A percentile compares a stretch with the other conserved stretches of the same genome.
phyloP scores from a whole-genome alignment of 2,329 filamentous ascomycete species.

The Lasiodiplodia gonubiensis region DNA sequence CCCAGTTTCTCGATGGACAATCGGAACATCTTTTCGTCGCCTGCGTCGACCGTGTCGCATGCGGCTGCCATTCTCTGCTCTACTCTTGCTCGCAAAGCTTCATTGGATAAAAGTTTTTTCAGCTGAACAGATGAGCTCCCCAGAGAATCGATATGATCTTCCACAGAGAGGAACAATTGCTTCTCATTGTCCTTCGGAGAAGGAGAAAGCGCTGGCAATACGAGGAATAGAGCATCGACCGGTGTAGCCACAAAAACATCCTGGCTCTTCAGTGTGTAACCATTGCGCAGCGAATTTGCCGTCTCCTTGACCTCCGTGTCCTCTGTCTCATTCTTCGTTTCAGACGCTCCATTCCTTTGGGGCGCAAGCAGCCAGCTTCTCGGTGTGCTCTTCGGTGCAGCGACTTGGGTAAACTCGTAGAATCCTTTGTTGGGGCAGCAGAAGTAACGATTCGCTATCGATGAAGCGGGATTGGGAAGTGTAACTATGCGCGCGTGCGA shows the following conservation, averaged over 20 bases:
- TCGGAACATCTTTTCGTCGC: constrained; percentile 84
- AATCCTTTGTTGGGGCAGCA: constrained; percentile 65
- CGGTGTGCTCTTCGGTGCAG: constrained; percentile 55
- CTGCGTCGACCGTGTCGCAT: constrained; percentile 83
- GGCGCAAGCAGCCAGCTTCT: constrained; percentile 62
- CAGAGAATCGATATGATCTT: constrained; percentile 74
- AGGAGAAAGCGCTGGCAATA: constrained; percentile 72
- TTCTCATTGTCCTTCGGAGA: constrained; percentile 57
- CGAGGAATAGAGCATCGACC: constrained; percentile 82
- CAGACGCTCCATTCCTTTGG: constrained; percentile 26
- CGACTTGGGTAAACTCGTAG: constrained; percentile 66
- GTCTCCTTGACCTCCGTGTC: neutral
- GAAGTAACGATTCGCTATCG: constrained; percentile 58
- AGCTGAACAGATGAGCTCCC: constrained; percentile 63
- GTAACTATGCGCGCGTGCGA: constrained; percentile 61
- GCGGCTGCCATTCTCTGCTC: constrained; percentile 71
- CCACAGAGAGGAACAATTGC: constrained; percentile 69
- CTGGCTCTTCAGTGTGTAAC: constrained; percentile 68
- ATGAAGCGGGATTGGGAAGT: constrained; percentile 60
- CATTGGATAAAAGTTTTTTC: constrained; percentile 60
- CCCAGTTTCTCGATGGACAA: constrained; percentile 75
- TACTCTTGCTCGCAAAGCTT: constrained; percentile 52
- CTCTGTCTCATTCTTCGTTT: neutral
- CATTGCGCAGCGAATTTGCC: constrained; percentile 36
- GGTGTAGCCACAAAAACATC: constrained; percentile 84